Evolutionary conservation across 108 stramenopile genomes (phyloP), one percentile per base, ranked within the genome.

Genomic region (Thalassiosira profunda): DNA sequence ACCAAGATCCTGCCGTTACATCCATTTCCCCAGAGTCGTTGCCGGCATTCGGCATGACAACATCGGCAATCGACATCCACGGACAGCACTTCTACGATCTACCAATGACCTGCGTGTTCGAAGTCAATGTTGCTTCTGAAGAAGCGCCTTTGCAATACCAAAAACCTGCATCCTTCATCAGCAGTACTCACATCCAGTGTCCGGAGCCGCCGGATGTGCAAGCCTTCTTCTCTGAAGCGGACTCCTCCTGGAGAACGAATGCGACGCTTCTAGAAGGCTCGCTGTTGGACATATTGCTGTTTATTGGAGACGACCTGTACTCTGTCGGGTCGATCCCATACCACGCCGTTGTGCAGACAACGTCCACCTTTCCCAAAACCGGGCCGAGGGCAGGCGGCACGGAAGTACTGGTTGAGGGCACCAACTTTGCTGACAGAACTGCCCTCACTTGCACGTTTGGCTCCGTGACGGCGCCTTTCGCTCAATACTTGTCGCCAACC

Each of bases 301-400:
- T 12, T 15, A 34, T 28, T 25, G 59, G 59, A 25, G 23, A 20
- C 5, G 59, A 61, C 9, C 14, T 14, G 23, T 43, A 11, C 4
- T 7, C 11, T 26, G 15, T 6, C 14, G 33, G n/a, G 23, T 29
- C 18, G 30, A 61, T 61, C n/a, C 42, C 4, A 20, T 30, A 23
- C 12, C 10, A 6, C 12, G 21, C 59, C 15, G 42, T 44, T 43
- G 59, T 37, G 4, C n/a, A 10, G 30, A n/a, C 18, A 20, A 21
- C 35, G 28, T 61, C 59, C 5, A n/a, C 45, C 5, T 44, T 34
- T 25, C 59, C 59, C 5, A 4, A 29, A 43, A 61, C n/a, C 14
- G 59, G 34, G 11, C 59, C 59, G 12, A 10, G 59, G 5, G 20
- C 42, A 21, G 59, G 59, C 11, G 59, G n/a, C n/a, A n/a, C n/a